Conservation (phyloP, 257 asterid genomes). For the Nicotiana paniculata region DNA sequence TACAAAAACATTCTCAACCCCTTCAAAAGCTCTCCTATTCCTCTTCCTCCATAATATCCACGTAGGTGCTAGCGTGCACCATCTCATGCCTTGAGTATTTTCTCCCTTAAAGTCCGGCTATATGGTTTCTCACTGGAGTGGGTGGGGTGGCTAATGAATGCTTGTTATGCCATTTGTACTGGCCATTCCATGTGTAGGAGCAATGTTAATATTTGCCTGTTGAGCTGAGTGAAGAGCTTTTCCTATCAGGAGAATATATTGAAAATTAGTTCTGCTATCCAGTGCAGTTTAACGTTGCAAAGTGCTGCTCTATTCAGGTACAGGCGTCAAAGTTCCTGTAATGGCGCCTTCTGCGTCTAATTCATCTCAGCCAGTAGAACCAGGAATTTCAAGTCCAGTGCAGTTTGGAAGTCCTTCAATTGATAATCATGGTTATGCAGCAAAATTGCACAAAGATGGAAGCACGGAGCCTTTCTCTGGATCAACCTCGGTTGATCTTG, state of each 20-base stretch:
- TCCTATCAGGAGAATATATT: neutral
- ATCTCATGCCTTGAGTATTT: neutral
- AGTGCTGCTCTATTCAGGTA: slow-evolving; percentile 34
- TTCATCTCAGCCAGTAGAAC: slow-evolving; percentile 53
- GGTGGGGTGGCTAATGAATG: neutral
- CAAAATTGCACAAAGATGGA: slow-evolving; percentile 63
- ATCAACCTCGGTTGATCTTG: slow-evolving; percentile 40
- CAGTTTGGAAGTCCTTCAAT: slow-evolving; percentile 64
- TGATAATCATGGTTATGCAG: slow-evolving; percentile 56
- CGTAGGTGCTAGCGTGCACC: neutral
- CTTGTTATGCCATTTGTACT: neutral
- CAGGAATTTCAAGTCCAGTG: slow-evolving; percentile 47
- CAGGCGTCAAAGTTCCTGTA: slow-evolving; percentile 54
- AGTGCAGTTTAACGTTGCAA: neutral
- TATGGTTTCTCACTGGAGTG: neutral
- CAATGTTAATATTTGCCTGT: neutral
- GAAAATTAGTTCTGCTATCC: neutral
- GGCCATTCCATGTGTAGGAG: neutral
- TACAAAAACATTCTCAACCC: neutral
- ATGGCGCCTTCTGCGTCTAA: slow-evolving; percentile 43
- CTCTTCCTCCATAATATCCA: neutral
- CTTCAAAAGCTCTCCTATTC: neutral
- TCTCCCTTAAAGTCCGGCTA: neutral
- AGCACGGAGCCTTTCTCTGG: slow-evolving; percentile 47
- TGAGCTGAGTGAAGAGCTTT: neutral